phyloP scores from a whole-genome alignment of 23 red algal genomes.

The Cyanidiococcus yangmingshanensis region DNA sequence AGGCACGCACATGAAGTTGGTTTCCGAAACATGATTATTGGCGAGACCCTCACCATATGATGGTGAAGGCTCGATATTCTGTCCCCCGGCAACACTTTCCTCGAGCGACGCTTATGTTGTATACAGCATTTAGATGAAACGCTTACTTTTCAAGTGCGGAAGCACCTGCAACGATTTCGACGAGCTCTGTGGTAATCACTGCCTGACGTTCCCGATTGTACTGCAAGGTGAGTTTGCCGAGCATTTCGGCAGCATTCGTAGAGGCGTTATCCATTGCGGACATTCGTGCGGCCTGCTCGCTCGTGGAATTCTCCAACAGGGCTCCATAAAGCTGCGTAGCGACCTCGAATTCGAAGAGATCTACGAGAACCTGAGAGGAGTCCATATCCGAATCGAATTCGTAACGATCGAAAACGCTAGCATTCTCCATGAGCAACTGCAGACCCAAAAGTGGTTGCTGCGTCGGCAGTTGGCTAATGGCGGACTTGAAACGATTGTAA shows the following conservation, averaged over 20 bases:
- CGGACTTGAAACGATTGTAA: conserved; percentile 92
- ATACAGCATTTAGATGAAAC: background rate
- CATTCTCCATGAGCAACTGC: conserved; percentile 53
- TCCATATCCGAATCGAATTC: conserved; percentile 99
- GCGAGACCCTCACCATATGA: too few relatives aligned
- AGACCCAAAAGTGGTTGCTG: conserved; percentile 63
- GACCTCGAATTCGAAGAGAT: conserved; percentile 93
- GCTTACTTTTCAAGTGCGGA: conserved; percentile 27
- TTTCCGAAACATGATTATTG: too few relatives aligned
- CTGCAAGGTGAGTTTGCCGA: conserved; percentile 63
- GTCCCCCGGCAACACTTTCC: too few relatives aligned
- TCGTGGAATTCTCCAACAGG: conserved; percentile 80
- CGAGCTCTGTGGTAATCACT: conserved; percentile 83
- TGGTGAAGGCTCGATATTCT: too few relatives aligned
- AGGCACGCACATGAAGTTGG: too few relatives aligned
- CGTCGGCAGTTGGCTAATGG: conserved; percentile 61
- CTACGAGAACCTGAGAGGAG: conserved; percentile 76
- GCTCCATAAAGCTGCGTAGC: conserved; percentile 84
- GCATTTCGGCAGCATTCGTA: conserved; percentile 81
- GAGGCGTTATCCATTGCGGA: conserved; percentile 88
- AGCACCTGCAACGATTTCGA: conserved; percentile 86
- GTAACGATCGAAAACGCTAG: conserved; percentile 74
- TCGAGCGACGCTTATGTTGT: too few relatives aligned
- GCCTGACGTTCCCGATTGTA: conserved; percentile 94
- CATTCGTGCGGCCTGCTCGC: conserved; percentile 91